Conservation (phyloP, 1,284 basidiomycete species). For the Kwoniella shivajii region DNA sequence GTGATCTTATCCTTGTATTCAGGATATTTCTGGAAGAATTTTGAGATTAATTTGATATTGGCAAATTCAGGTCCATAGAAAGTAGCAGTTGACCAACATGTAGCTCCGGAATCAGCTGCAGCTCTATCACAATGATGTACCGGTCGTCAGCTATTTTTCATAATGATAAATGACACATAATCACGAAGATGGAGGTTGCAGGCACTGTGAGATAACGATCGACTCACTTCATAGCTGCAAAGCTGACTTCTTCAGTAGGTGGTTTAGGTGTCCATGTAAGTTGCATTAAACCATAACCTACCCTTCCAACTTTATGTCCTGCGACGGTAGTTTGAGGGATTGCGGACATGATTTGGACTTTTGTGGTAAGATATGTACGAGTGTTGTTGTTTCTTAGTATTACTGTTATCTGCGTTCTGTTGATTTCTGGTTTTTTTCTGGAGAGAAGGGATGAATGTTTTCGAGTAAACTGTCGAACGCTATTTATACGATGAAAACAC, state of each 20-base stretch:
- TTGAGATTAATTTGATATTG: conserved; percentile 48
- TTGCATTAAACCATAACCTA: conserved; percentile 60
- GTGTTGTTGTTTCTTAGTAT: too few species aligned
- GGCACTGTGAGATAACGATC: neutral
- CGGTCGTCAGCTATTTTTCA: too few species aligned
- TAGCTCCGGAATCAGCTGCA: conserved; percentile 62
- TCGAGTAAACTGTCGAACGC: too few species aligned
- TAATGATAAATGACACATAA: neutral
- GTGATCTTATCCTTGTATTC: conserved; percentile 61
- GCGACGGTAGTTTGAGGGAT: conserved; percentile 35
- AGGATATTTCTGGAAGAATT: conserved; percentile 57
- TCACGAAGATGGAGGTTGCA: neutral
- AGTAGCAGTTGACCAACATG: conserved; percentile 52
- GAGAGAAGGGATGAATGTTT: too few species aligned
- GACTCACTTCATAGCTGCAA: conserved; percentile 62
- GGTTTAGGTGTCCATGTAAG: conserved; percentile 59
- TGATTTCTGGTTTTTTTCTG: too few species aligned
- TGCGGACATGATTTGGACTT: neutral
- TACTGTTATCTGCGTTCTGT: too few species aligned
- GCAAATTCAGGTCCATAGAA: conserved; percentile 50
- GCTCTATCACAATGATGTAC: too few species aligned
- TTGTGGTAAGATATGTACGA: neutral
- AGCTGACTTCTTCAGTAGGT: conserved; percentile 61
- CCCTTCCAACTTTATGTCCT: conserved; percentile 37
- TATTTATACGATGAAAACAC: too few species aligned